Evolutionary conservation across 2,329 filamentous ascomycete genomes (phyloP).

Genomic region (Clonostachys byssicola): DNA sequence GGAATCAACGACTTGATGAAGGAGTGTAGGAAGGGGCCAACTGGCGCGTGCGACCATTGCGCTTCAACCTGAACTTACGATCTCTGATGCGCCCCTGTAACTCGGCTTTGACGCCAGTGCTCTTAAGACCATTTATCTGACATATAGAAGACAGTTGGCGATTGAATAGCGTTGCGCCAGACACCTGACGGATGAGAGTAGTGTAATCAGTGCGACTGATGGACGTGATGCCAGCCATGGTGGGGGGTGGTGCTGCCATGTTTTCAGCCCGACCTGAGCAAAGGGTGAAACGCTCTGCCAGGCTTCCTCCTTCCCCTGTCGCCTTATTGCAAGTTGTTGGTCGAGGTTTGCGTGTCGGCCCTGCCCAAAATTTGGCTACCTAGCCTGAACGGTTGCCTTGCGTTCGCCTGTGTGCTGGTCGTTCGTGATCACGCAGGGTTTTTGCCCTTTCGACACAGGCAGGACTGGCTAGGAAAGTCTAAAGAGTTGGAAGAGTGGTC

Average conservation of each 20-base stretch:
- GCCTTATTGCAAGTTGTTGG: too few relatives aligned
- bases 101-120: conserved; percentile 80
- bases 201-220: conserved; percentile 31
- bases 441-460: too few relatives aligned
- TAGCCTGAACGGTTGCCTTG: too few relatives aligned
- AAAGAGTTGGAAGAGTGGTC: too few relatives aligned
- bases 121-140: conserved; percentile 66
- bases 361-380: too few relatives aligned
- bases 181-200: conserved; percentile 36
- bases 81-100: conserved; percentile 74
- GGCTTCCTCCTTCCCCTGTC: too few relatives aligned
- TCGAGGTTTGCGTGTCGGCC: too few relatives aligned
- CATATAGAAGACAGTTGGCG: conserved; percentile 74
- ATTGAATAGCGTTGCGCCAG: conserved; percentile 43
- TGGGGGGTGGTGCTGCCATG: neutral
- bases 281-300: too few relatives aligned
- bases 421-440: too few relatives aligned
- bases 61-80: conserved; percentile 51
- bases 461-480: too few relatives aligned
- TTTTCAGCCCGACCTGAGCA: neutral
- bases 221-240: neutral
- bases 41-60: neutral
- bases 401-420: too few relatives aligned
- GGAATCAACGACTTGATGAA: neutral
- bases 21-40: neutral